Evolutionary conservation across 2,329 filamentous ascomycete genomes (phyloP).

Genomic region (Dactylonectria macrodidyma): DNA sequence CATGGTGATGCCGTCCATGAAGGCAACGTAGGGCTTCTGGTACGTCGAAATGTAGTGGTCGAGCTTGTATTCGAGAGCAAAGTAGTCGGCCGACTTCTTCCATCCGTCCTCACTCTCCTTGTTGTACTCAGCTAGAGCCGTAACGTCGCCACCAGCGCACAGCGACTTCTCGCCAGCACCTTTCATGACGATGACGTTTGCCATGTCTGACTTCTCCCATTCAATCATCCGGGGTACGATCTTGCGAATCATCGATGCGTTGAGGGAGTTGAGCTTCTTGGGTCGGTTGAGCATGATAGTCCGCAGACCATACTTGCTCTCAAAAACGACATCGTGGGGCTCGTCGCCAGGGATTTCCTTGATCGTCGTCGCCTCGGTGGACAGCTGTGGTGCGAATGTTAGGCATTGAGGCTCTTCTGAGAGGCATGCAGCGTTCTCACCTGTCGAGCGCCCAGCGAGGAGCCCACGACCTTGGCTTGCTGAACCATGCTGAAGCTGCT

Average conservation of each 20-base stretch:
- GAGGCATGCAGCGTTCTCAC: constrained; percentile 37
- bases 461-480: constrained; percentile 79
- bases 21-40: constrained; percentile 90
- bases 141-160: constrained; percentile 94
- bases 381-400: constrained; percentile 49
- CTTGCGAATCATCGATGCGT: constrained; percentile 95
- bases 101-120: constrained; percentile 77
- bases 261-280: constrained; percentile 91
- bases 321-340: constrained; percentile 93
- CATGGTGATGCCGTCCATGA: constrained; percentile 99
- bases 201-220: constrained; percentile 95
- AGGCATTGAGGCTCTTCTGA: constrained; percentile 11
- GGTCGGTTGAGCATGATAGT: constrained; percentile 96
- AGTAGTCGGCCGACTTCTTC: constrained; percentile 85
- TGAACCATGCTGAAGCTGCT: constrained; percentile 79
- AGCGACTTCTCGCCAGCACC: constrained; percentile 88
- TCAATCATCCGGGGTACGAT: constrained; percentile 91
- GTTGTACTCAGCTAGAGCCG: constrained; percentile 82
- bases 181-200: constrained; percentile 93
- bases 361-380: constrained; percentile 54
- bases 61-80: constrained; percentile 94
- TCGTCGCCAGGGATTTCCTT: constrained; percentile 79
- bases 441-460: constrained; percentile 62
- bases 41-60: constrained; percentile 97
- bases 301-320: constrained; percentile 88